Evolutionary conservation across 2,329 filamentous ascomycete species (phyloP).

Genomic region (Calonectria crousiana): DNA sequence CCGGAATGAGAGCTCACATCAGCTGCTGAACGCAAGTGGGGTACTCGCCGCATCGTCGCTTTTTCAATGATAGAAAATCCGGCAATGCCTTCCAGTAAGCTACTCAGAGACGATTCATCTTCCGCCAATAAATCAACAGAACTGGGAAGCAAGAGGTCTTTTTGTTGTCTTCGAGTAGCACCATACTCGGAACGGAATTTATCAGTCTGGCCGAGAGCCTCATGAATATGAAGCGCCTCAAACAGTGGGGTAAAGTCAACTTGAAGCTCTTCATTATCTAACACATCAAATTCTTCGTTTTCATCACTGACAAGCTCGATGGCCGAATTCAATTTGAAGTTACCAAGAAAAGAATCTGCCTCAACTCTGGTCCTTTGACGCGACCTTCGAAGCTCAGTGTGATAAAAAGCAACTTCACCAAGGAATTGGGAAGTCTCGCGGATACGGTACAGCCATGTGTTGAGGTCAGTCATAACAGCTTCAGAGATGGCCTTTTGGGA

Average conservation of each 20-base stretch:
- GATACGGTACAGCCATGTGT: slow-evolving; percentile 96
- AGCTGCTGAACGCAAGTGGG: slow-evolving; percentile 82
- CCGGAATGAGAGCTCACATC: slow-evolving; percentile 70
- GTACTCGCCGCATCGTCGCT: slow-evolving; percentile 88
- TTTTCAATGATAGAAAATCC: slow-evolving; percentile 98
- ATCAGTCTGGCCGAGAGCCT: slow-evolving; percentile 91
- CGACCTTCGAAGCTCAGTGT: slow-evolving; percentile 87
- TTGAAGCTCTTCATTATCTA: slow-evolving; percentile 94
- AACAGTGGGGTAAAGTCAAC: slow-evolving; percentile 96
- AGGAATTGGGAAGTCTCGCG: slow-evolving; percentile 96
- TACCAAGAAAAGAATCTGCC: slow-evolving; percentile 77
- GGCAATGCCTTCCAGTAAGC: slow-evolving; percentile 90
- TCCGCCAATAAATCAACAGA: slow-evolving; percentile 83
- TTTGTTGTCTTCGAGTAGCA: slow-evolving; percentile 90
- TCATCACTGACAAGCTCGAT: slow-evolving; percentile 97
- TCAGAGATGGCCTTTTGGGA: slow-evolving; percentile 95
- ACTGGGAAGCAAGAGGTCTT: slow-evolving; percentile 86
- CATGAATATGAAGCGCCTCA: slow-evolving; percentile 95
- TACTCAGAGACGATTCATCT: slow-evolving; percentile 88
- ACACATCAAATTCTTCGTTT: slow-evolving; percentile 92
- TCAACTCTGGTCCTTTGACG: slow-evolving; percentile 88
- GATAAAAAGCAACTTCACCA: slow-evolving; percentile 96
- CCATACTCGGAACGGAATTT: slow-evolving; percentile 93
- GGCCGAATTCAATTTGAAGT: slow-evolving; percentile 94
- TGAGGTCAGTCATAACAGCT: slow-evolving; percentile 95